Evolutionary conservation across 352 stramenopile species (phyloP).

Genomic region (Phytophthora kernoviae): DNA sequence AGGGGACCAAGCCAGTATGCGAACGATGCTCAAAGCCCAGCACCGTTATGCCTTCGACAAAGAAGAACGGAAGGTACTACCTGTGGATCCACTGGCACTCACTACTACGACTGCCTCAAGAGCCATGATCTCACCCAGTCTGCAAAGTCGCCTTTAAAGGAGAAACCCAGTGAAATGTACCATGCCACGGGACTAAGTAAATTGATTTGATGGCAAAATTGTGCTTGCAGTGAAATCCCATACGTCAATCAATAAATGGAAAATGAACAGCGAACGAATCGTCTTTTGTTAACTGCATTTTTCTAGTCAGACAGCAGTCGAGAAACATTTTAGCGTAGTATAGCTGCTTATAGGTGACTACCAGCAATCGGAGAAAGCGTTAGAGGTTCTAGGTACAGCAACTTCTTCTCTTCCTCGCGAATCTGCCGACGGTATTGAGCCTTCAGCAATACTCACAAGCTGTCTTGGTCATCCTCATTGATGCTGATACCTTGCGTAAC

Average conservation of each 20-base stretch:
- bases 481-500: slow-evolving; percentile 29
- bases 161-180: not conserved
- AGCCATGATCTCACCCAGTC: not conserved
- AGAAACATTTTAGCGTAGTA: not conserved
- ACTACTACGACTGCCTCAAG: not conserved
- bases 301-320: no score
- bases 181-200: not conserved
- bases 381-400: slow-evolving; percentile 9
- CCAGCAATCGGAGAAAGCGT: slow-evolving; percentile 5
- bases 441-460: slow-evolving; percentile 38
- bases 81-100: slow-evolving; percentile 42
- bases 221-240: no score
- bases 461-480: slow-evolving; percentile 28
- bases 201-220: not conserved
- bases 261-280: no score
- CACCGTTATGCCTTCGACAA: slow-evolving; percentile 66
- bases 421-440: slow-evolving; percentile 30
- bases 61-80: slow-evolving; percentile 50
- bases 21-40: slow-evolving; percentile 65
- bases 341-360: slow-evolving; percentile 6
- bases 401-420: slow-evolving; percentile 5
- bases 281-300: no score
- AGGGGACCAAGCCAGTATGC: slow-evolving; percentile 61
- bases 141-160: slow-evolving; percentile 6
- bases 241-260: no score